Conservation (phyloP, 352 stramenopile species). For the Phytophthora tentaculata region DNA sequence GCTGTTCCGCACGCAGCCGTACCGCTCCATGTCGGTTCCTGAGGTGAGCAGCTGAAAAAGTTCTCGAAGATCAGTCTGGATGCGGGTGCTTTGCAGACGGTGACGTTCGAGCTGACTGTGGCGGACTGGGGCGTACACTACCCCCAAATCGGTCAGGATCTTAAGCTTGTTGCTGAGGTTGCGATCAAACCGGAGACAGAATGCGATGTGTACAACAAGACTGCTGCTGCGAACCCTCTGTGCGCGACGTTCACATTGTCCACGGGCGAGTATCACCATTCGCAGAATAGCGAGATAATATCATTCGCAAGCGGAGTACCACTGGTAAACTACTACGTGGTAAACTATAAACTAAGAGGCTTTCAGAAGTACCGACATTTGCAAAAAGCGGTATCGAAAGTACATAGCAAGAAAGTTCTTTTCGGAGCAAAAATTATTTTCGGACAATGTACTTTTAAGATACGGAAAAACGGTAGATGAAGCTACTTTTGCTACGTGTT, state of each 20-base stretch:
- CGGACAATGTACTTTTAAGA: no score
- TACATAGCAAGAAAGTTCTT: no score
- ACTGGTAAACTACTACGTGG: no score
- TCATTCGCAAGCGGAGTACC: no score
- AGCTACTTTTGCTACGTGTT: no score
- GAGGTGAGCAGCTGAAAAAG: constrained; percentile 47
- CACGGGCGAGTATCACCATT: constrained; percentile 30
- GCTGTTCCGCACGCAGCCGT: constrained; percentile 29
- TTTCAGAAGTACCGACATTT: no score
- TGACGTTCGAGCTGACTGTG: constrained; percentile 36
- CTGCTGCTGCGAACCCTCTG: constrained; percentile 24
- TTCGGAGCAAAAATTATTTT: no score
- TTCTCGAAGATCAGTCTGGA: constrained; percentile 46
- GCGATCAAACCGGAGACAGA: constrained; percentile 53
- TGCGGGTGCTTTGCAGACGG: constrained; percentile 22
- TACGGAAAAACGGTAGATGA: no score
- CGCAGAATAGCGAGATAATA: constrained; percentile 25
- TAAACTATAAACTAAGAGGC: no score
- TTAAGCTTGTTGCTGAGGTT: constrained; percentile 46
- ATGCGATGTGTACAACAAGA: constrained; percentile 41
- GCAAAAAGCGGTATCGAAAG: no score
- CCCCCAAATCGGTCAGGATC: constrained; percentile 53
- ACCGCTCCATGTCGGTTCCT: constrained; percentile 32
- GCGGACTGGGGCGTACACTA: constrained; percentile 51
- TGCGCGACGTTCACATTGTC: constrained; percentile 35